Evolutionary conservation across 345 rosid genomes (phyloP), one percentile per base, ranked within the genome.

Genomic region (Acer yangbiense): DNA sequence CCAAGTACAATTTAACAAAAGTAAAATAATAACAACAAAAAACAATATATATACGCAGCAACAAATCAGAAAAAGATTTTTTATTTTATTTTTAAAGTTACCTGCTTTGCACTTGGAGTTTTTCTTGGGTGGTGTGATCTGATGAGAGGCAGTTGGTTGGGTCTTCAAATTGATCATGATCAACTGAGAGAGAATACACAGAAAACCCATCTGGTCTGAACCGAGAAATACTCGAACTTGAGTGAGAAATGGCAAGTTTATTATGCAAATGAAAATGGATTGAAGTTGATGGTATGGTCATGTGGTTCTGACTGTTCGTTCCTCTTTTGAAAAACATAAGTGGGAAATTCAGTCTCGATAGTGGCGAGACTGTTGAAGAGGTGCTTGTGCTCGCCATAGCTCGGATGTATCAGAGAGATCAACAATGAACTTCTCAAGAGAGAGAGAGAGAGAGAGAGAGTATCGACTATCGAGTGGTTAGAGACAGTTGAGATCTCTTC

Each of bases 61-160:
- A 9, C 23, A 71, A 48, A 66, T 16, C 25, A 17, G 20, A 76
- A 29, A 66, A 10, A 23, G 41, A 29, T 2, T 2, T 32, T 2
- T 32, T 32, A 3, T 32, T 32, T 32, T 32, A 0, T 32, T 3
- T 32, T 3, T 35, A 29, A 55, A 4, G 54, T 77, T 77, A 89
- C 97, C 92, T 50, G 93, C 82, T 89, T 78, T 74, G 84, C 74
- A 85, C 86, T 76, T 77, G 79, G 27, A 83, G 84, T 32, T 46
- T 74, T 68, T 76, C 61, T 72, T 35, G 43, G 29, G 58, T 66
- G 52, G 3, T 46, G 12, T 46, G 13, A 13, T 46, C 14, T 10
- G 69, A 65, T 43, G 84, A 55, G 25, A 7, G 68, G 66, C 46
- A 61, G 25, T 27, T 54, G 67, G 77, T 69, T 20, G 25, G 44